Conservation (phyloP, 176 grass and related monocot genomes). For the Ananas comosus region DNA sequence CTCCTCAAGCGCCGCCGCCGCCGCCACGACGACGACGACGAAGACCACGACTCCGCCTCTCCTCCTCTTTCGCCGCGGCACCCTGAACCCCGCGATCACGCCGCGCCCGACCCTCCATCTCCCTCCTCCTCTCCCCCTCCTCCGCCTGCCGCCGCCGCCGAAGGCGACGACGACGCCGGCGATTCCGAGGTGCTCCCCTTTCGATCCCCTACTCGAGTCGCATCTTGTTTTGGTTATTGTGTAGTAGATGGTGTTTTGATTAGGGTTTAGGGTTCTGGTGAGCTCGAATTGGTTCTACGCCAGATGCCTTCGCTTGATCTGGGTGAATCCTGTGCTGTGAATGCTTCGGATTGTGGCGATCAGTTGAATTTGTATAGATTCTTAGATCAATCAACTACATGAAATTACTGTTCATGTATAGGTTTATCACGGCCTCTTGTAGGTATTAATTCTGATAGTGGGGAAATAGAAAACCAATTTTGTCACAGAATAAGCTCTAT, state of each 20-base stretch:
- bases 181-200: background rate
- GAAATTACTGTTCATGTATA: background rate
- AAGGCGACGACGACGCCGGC: constrained; percentile 4
- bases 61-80: constrained; percentile 10
- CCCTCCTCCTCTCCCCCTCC: constrained; percentile 10
- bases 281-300: background rate
- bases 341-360: background rate
- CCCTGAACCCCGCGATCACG: too few relatives aligned
- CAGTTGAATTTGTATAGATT: background rate
- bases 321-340: background rate
- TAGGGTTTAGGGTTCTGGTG: background rate
- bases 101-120: background rate
- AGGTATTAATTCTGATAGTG: too few relatives aligned
- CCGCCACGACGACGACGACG: background rate
- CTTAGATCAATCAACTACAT: background rate
- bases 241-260: background rate
- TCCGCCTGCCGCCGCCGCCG: constrained; percentile 6
- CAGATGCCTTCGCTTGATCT: background rate
- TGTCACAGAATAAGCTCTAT: too few relatives aligned
- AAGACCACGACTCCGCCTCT: background rate
- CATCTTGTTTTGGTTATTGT: background rate
- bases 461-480: too few relatives aligned
- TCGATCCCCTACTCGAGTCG: constrained; percentile 3
- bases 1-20: constrained; percentile 70
- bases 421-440: too few relatives aligned